A percentile compares a stretch with the other conserved stretches of the same genome.
phyloP scores from a whole-genome alignment of 2,329 filamentous ascomycete genomes.

The Cladosporium sp. region DNA sequence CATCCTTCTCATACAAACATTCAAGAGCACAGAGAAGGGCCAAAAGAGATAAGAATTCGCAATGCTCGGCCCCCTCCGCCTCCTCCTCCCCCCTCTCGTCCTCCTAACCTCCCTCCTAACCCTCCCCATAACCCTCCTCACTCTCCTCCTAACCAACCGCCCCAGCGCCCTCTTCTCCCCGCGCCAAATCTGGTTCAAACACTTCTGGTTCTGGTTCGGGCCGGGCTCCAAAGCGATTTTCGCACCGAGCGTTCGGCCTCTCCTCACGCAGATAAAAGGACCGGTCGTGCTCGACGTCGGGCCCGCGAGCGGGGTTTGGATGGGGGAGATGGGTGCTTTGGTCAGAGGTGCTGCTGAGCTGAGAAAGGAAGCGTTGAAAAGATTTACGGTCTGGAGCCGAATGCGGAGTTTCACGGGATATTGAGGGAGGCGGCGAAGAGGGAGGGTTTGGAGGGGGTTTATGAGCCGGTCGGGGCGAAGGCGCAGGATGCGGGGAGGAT shows the following conservation, averaged over 20 bases:
- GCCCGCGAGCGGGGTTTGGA: slow-evolving; percentile 55
- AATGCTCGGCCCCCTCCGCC: slow-evolving; percentile 5
- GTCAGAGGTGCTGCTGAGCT: background rate
- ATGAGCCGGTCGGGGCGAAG: slow-evolving; percentile 55
- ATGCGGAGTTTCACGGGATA: slow-evolving; percentile 43
- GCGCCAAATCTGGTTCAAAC: slow-evolving; percentile 48
- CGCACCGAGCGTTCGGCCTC: slow-evolving; percentile 42
- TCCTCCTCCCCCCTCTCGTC: slow-evolving; percentile 34
- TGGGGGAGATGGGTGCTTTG: slow-evolving; percentile 40
- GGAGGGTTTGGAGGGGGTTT: slow-evolving; percentile 49
- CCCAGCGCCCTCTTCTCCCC: background rate
- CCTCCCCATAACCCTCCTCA: slow-evolving; percentile 46
- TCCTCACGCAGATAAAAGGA: slow-evolving; percentile 48
- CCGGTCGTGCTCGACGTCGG: slow-evolving; percentile 53
- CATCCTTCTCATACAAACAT: too few species aligned
- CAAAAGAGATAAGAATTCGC: too few species aligned
- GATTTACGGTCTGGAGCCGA: slow-evolving; percentile 59
- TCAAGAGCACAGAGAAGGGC: background rate
- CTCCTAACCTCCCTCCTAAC: slow-evolving; percentile 42
- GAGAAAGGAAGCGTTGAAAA: slow-evolving; percentile 17
- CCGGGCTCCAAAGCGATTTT: slow-evolving; percentile 42
- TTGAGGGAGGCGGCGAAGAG: slow-evolving; percentile 43
- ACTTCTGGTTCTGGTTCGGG: slow-evolving; percentile 52
- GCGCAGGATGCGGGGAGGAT: slow-evolving; percentile 50
- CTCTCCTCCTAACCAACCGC: slow-evolving; percentile 24